Conservation (phyloP, 306 rosid genomes). For the Begonia masoniana region DNA sequence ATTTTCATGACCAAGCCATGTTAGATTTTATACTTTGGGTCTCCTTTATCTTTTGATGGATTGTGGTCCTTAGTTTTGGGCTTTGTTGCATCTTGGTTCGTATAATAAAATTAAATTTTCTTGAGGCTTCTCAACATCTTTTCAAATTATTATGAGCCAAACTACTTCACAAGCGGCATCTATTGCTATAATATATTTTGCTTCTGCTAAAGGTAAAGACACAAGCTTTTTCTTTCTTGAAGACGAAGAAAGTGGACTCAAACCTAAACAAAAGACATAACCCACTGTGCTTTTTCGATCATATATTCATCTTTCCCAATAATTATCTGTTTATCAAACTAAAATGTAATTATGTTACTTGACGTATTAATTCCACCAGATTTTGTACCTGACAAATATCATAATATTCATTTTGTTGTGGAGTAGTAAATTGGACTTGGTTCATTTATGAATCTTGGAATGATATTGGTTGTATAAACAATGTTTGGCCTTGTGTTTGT, state of each 20-base stretch:
- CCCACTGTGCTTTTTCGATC: background rate
- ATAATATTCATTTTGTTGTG: background rate
- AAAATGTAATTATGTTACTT: background rate
- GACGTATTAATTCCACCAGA: background rate
- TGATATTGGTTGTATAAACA: background rate
- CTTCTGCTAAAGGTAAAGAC: background rate
- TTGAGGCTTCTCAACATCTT: no score
- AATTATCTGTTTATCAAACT: background rate
- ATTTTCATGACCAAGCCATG: no score
- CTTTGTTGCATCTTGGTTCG: no score
- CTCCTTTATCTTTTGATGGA: no score
- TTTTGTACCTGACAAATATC: background rate
- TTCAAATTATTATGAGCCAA: no score
- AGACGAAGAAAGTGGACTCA: background rate
- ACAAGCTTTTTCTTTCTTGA: background rate
- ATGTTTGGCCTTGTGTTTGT: constrained; percentile 2
- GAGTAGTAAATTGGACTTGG: background rate
- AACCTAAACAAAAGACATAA: background rate
- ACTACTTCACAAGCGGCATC: no score
- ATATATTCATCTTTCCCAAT: background rate
- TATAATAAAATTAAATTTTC: no score
- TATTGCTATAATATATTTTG: no score
- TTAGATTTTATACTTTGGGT: no score
- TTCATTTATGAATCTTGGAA: background rate
- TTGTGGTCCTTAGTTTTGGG: no score